phyloP scores from a whole-genome alignment of 2,329 filamentous ascomycete genomes.

The Lecanicillium sp. region DNA sequence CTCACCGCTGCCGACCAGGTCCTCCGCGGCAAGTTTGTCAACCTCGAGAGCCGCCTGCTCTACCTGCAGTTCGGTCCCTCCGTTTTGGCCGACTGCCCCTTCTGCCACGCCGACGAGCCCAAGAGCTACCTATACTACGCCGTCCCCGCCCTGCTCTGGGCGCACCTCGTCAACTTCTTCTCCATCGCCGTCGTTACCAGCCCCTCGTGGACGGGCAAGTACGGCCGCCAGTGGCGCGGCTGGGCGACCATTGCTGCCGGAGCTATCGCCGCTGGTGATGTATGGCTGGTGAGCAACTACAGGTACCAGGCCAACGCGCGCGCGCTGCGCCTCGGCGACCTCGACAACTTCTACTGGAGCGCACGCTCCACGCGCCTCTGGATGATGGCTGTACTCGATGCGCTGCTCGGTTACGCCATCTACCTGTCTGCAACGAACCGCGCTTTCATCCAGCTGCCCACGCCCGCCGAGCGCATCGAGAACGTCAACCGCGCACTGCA shows the following conservation, averaged over 20 bases:
- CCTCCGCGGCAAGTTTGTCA: conserved; percentile 63
- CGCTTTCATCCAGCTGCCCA: conserved; percentile 59
- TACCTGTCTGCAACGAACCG: conserved; percentile 77
- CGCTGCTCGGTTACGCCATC: conserved; percentile 55
- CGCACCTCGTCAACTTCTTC: conserved; percentile 75
- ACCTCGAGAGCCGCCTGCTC: conserved; percentile 65
- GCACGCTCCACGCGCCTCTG: conserved; percentile 57
- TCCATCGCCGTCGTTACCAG: conserved; percentile 70
- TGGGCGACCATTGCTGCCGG: conserved; percentile 60
- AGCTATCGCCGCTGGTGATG: conserved; percentile 55
- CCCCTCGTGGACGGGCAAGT: conserved; percentile 53
- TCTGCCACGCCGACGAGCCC: conserved; percentile 68
- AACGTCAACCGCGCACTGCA: conserved; percentile 50
- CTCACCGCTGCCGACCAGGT: conserved; percentile 56
- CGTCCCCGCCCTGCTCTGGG: conserved; percentile 62
- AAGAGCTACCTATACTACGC: conserved; percentile 74
- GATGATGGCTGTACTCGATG: conserved; percentile 60
- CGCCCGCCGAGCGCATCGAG: conserved; percentile 62
- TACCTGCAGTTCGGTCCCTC: conserved; percentile 80
- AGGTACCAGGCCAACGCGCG: conserved; percentile 58
- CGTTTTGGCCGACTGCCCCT: conserved; percentile 68
- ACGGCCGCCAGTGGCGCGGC: conserved; percentile 63
- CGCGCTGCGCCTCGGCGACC: conserved; percentile 54
- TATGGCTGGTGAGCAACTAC: conserved; percentile 60
- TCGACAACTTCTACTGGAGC: conserved; percentile 69